Conservation (phyloP, 2,329 filamentous ascomycete species). For the Orbilia oligospora region DNA sequence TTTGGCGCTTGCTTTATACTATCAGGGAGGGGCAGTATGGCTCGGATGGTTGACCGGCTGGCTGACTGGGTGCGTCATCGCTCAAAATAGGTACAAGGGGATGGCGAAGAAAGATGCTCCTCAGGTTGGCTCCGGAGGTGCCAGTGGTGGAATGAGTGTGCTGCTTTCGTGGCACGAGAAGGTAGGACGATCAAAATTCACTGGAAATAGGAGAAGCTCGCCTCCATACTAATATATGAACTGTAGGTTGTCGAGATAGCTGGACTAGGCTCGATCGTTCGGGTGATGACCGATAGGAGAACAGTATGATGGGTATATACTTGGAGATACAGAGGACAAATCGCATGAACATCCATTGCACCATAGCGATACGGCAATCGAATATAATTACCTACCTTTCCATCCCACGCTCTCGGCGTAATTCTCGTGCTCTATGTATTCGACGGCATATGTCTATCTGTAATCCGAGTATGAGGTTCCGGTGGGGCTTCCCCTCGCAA, state of each 20-base stretch:
- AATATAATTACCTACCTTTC: conserved; percentile 26
- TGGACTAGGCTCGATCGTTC: conserved; percentile 89
- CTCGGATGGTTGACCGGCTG: conserved; percentile 27
- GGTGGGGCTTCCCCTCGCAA: not conserved
- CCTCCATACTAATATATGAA: conserved; percentile 6
- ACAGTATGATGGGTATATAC: conserved; percentile 75
- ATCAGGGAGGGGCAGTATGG: not conserved
- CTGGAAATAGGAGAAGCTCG: not conserved
- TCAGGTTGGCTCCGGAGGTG: conserved; percentile 69
- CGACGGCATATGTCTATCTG: conserved; percentile 6
- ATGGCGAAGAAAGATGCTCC: conserved; percentile 56
- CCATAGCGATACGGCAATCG: conserved; percentile 14
- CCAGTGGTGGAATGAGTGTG: conserved; percentile 94
- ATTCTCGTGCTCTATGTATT: not conserved
- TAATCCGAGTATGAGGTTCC: not conserved
- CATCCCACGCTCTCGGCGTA: not conserved
- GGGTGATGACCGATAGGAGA: conserved; percentile 96
- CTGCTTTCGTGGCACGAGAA: conserved; percentile 99
- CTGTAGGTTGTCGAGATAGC: conserved; percentile 80
- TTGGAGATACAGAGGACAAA: conserved; percentile 12
- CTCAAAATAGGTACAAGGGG: conserved; percentile 48
- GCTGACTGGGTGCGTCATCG: conserved; percentile 61
- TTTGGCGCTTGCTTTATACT: not conserved
- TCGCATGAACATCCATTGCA: conserved; percentile 13
- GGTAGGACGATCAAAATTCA: conserved; percentile 69